phyloP scores from a whole-genome alignment of 768 basidiomycete species.

The Erythrobasidium yunnanense region DNA sequence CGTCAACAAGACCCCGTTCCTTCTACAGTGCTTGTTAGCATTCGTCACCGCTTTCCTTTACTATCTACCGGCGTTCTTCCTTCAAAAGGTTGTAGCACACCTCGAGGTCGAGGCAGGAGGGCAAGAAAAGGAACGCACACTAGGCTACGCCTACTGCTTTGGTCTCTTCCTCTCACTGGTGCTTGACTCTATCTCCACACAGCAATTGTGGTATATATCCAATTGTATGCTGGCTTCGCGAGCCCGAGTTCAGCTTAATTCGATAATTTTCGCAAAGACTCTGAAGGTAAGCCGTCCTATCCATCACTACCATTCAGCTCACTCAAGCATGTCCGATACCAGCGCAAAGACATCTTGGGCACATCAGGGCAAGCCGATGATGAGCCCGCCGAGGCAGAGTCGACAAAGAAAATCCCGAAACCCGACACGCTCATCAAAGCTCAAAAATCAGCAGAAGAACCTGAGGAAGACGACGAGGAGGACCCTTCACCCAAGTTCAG shows the following conservation, averaged over 20 bases:
- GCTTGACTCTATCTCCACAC: conserved; percentile 29
- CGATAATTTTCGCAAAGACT: conserved; percentile 37
- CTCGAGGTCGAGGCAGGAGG: conserved; percentile 27
- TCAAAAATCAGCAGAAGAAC: too few species aligned
- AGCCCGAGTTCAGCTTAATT: conserved; percentile 36
- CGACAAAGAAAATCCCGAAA: too few species aligned
- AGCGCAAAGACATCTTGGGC: conserved; percentile 34
- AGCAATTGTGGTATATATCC: conserved; percentile 31
- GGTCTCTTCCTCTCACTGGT: conserved; percentile 30
- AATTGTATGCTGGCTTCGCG: conserved; percentile 26
- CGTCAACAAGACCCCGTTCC: conserved; percentile 8
- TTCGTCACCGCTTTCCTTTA: conserved; percentile 16
- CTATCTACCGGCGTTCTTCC: conserved; percentile 38
- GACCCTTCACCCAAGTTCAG: conserved; percentile 29
- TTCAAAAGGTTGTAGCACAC: conserved; percentile 33
- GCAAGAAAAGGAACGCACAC: not conserved
- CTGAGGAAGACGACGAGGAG: conserved; percentile 37
- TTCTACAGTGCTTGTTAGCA: conserved; percentile 17
- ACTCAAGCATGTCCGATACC: too few species aligned
- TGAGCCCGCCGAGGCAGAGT: not conserved
- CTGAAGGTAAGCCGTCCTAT: conserved; percentile 19
- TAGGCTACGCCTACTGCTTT: conserved; percentile 30
- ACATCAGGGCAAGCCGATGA: not conserved
- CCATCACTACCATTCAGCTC: too few species aligned
- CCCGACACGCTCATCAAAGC: too few species aligned